phyloP scores from a whole-genome alignment of 176 grass and related monocot species.

The Olyra latifolia region DNA sequence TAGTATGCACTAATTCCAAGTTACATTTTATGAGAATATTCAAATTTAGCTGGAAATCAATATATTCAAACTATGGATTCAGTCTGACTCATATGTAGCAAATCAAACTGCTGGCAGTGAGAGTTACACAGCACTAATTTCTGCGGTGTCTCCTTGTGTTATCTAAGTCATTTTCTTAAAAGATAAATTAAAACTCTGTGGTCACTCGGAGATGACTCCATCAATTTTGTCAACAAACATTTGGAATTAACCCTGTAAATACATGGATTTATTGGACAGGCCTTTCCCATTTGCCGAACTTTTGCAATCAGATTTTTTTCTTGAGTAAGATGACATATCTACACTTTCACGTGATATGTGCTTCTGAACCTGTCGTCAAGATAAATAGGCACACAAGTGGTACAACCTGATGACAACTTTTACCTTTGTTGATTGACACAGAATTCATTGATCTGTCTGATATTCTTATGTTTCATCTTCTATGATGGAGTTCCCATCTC shows the following conservation, averaged over 20 bases:
- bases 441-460: not conserved
- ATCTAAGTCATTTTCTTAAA: not conserved
- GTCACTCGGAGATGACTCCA: not conserved
- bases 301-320: not conserved
- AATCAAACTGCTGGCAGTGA: constrained; percentile 3
- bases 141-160: not conserved
- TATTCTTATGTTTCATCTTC: not conserved
- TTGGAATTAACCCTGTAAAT: not conserved
- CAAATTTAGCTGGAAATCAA: not conserved
- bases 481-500: not conserved
- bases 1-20: not conserved
- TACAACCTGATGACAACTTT: not conserved
- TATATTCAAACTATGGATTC: not conserved
- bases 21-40: not conserved
- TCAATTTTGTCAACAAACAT: not conserved
- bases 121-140: not conserved
- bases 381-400: not conserved
- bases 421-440: not conserved
- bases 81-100: not conserved
- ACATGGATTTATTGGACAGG: too few species aligned
- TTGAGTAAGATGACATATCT: not conserved
- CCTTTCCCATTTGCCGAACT: not conserved
- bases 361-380: not conserved
- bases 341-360: not conserved
- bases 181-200: not conserved